Percentiles rank a stretch among this genome's conserved stretches.
These are phyloP conservation scores for Colletotrichum melonis DNA, from an alignment of 2,329 filamentous ascomycete species.

Conservation along the genomic window DNA sequence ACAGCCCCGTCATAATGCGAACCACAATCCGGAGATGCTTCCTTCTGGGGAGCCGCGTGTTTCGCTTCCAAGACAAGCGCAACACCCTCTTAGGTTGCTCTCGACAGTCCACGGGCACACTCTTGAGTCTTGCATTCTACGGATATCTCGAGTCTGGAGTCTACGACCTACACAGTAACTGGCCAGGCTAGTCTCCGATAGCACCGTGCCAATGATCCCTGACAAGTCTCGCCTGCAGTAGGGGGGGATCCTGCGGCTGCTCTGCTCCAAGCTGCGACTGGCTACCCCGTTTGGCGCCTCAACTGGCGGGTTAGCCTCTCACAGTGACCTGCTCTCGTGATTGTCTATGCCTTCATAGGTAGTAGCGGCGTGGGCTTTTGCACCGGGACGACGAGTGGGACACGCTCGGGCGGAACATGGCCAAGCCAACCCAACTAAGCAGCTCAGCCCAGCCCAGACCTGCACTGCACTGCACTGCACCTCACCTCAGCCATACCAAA, in stretches of 20 bases:
- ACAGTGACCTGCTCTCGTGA: slow-evolving; percentile 35
- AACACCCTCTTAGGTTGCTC: not conserved
- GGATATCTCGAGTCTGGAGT: not conserved
- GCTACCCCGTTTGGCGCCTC: slow-evolving; percentile 30
- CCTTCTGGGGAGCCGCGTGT: not conserved
- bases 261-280: slow-evolving; percentile 16
- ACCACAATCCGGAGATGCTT: not conserved
- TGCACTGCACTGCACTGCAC: not conserved
- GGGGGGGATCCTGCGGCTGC: not conserved
- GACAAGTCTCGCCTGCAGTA: slow-evolving; percentile 16
- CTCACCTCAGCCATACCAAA: slow-evolving; percentile 16
- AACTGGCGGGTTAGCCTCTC: slow-evolving; percentile 24
- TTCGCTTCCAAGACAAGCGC: not conserved
- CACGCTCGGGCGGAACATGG: slow-evolving; percentile 29
- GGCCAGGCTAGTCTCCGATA: slow-evolving; percentile 4
- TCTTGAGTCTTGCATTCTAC: too few species aligned
- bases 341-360: slow-evolving; percentile 8
- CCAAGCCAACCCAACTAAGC: slow-evolving; percentile 4
- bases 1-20: not conserved
- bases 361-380: slow-evolving; percentile 17
- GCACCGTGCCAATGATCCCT: slow-evolving; percentile 21
- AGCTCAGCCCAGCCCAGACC: not conserved
- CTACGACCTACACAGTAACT: not conserved
- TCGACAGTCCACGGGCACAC: not conserved
- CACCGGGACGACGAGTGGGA: slow-evolving; percentile 17